A percentile compares a stretch with the other conserved stretches of the same genome.
Evolutionary conservation across 495 filamentous ascomycete genomes (phyloP).

Genomic region (Oidiodendron maius): DNA sequence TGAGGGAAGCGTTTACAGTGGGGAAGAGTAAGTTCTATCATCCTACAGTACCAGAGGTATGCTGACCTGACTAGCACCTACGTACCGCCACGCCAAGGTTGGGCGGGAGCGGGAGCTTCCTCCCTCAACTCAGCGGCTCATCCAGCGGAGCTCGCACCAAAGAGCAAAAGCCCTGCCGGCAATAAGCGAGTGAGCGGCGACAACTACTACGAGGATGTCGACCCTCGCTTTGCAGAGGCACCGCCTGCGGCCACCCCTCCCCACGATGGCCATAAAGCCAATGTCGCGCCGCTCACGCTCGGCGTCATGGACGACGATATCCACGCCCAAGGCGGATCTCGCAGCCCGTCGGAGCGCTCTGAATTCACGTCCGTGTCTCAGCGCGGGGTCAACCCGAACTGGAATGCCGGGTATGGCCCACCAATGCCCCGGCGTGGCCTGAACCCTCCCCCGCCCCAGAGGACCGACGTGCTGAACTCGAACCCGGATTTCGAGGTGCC

Average conservation of each 20-base stretch:
- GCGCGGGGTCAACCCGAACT: conserved; percentile 79
- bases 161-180: conserved; percentile 21
- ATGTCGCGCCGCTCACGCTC: too few species aligned
- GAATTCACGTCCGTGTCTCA: conserved; percentile 84
- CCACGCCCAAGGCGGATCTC: conserved; percentile 55
- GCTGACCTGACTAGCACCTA: conserved; percentile 46
- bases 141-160: conserved; percentile 26
- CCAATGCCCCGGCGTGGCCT: too few species aligned
- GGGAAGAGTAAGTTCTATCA: conserved; percentile 57
- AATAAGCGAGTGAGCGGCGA: conserved; percentile 32
- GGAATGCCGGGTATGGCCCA: conserved; percentile 44
- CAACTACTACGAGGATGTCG: conserved; percentile 89
- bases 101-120: conserved; percentile 40
- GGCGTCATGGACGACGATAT: conserved; percentile 51
- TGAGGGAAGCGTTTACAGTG: conserved; percentile 62
- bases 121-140: conserved; percentile 24
- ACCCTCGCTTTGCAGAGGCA: conserved; percentile 66
- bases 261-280: too few species aligned
- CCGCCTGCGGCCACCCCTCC: conserved; percentile 24
- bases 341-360: conserved; percentile 67
- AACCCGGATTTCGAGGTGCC: conserved; percentile 73
- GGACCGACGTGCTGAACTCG: conserved; percentile 54
- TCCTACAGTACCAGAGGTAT: background rate
- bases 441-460: conserved; percentile 17
- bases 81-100: conserved; percentile 57